A percentile compares a stretch with the other conserved stretches of the same genome.
phyloP scores from a whole-genome alignment of 192 early-diverging fungal species.

The Mortierella alpina region DNA sequence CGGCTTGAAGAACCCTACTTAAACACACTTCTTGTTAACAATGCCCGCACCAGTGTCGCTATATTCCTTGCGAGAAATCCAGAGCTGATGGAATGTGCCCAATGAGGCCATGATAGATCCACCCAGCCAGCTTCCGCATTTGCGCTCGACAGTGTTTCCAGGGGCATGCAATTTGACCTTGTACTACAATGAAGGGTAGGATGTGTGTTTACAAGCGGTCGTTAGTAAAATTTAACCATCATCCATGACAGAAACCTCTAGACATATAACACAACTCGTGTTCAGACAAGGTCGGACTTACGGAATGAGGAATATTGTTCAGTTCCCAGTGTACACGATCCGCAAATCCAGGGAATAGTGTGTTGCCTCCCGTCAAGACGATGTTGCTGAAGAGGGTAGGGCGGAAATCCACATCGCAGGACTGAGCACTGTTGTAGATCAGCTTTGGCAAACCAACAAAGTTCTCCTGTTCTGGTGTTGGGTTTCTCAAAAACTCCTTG shows the following conservation, averaged over 20 bases:
- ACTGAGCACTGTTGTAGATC: conserved; percentile 74
- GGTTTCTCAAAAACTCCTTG: conserved; percentile 63
- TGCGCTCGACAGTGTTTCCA: conserved; percentile 82
- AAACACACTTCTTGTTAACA: conserved; percentile 90
- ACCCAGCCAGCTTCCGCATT: conserved; percentile 96
- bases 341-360: conserved; percentile 86
- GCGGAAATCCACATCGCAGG: conserved; percentile 91
- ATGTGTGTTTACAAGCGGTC: background rate
- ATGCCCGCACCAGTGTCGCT: conserved; percentile 86
- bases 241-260: too few species aligned
- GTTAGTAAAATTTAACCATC: too few species aligned
- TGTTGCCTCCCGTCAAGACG: conserved; percentile 91
- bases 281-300: conserved; percentile 50
- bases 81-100: conserved; percentile 98
- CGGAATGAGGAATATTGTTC: conserved; percentile 69
- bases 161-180: conserved; percentile 87
- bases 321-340: conserved; percentile 87
- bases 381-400: conserved; percentile 84
- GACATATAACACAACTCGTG: background rate
- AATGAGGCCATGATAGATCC: conserved; percentile 95
- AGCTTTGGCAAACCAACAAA: conserved; percentile 77
- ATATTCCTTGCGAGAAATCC: conserved; percentile 97
- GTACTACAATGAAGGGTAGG: conserved; percentile 56
- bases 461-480: conserved; percentile 50
- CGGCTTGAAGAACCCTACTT: background rate